Percentiles rank a stretch among this genome's conserved stretches.
Evolutionary conservation across 78 protist species (phyloP).

Genomic region (Chrysochromulina parva): DNA sequence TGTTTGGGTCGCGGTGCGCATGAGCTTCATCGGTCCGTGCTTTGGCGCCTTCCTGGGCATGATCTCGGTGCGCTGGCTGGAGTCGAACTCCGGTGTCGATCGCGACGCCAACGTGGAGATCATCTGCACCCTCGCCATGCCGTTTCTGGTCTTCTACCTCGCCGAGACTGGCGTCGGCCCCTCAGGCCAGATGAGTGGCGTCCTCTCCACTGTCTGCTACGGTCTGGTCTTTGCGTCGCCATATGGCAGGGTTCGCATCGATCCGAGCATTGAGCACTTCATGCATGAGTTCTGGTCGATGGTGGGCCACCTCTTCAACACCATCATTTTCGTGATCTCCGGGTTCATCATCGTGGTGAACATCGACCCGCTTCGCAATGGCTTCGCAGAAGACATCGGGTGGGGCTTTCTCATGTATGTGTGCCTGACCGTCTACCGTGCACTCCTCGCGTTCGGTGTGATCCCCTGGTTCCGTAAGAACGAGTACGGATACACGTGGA

Average conservation of each 20-base stretch:
- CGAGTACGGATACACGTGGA: background rate
- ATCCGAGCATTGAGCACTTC: background rate
- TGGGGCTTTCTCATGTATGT: too few species aligned
- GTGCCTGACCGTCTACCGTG: too few species aligned
- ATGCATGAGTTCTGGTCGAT: constrained; percentile 34
- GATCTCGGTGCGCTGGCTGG: background rate
- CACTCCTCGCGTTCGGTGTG: background rate
- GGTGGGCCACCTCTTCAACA: constrained; percentile 30
- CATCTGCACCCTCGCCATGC: constrained; percentile 14
- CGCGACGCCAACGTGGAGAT: constrained; percentile 1
- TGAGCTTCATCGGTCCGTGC: background rate
- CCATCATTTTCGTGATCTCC: constrained; percentile 48
- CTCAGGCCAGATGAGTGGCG: constrained; percentile 12
- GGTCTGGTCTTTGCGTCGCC: background rate
- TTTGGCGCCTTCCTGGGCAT: constrained; percentile 21
- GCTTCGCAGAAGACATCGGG: too few species aligned
- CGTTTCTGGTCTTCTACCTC: background rate
- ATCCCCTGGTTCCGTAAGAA: background rate
- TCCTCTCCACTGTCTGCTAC: constrained; percentile 3
- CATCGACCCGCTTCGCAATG: background rate
- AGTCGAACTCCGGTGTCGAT: background rate
- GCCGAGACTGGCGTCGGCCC: constrained; percentile 24
- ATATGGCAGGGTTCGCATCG: background rate
- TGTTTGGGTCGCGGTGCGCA: background rate
- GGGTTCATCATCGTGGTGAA: constrained; percentile 32